Conservation (phyloP, 805 yeast genomes). For the Zygoascus biomembranicola region DNA sequence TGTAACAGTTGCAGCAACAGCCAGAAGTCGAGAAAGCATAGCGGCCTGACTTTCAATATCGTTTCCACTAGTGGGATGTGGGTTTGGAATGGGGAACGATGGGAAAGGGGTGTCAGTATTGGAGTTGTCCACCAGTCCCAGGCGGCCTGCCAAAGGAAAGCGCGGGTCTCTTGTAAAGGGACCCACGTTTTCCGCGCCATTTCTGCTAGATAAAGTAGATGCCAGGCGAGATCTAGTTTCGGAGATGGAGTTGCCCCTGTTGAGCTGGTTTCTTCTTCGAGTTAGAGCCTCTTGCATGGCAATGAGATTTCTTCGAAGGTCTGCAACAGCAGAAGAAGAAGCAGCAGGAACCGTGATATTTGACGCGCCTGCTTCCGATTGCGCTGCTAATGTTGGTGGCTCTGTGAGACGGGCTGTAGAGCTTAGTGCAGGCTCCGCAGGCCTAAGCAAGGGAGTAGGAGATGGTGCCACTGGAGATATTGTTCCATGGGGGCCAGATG, state of each 20-base stretch:
- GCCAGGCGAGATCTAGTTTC: not conserved
- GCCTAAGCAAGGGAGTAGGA: not conserved
- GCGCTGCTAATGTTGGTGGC: not conserved
- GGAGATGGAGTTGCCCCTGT: not conserved
- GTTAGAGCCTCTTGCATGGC: not conserved
- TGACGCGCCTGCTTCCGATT: not conserved
- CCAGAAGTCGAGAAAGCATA: conserved; percentile 36
- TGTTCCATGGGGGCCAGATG: not conserved
- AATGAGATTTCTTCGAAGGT: not conserved
- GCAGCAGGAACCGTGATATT: not conserved
- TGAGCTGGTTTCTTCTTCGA: not conserved
- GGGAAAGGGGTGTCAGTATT: not conserved
- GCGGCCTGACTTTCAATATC: conserved; percentile 29
- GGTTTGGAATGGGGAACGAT: not conserved
- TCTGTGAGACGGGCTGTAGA: not conserved
- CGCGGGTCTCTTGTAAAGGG: not conserved
- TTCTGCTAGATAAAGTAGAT: not conserved
- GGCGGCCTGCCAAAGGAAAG: not conserved
- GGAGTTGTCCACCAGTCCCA: not conserved
- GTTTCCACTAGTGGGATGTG: not conserved
- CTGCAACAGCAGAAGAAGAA: not conserved
- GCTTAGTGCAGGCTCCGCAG: not conserved
- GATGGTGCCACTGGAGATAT: not conserved
- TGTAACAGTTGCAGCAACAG: conserved; percentile 40
- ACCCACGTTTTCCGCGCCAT: not conserved